Percentiles rank a stretch among this genome's conserved stretches.
Evolutionary conservation across 2,329 filamentous ascomycete genomes (phyloP).

Genomic region (Podosphaera xanthii): DNA sequence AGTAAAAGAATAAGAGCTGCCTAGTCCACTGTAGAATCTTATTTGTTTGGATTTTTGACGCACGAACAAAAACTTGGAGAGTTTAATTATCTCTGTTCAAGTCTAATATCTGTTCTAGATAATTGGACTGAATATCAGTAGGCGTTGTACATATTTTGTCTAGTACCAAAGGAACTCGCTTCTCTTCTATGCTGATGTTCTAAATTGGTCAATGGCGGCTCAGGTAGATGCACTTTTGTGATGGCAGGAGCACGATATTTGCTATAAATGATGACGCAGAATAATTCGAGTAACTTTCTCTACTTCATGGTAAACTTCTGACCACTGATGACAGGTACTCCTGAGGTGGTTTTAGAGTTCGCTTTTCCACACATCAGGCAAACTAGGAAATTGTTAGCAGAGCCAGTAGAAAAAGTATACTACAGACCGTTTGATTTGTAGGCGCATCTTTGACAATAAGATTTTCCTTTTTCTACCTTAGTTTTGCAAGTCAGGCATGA

Average conservation of each 20-base stretch:
- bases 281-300: background rate
- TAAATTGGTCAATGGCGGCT: too few relatives aligned
- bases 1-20: too few relatives aligned
- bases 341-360: conserved; percentile 25
- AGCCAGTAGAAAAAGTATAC: conserved; percentile 1
- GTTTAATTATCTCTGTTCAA: too few relatives aligned
- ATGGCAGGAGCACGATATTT: background rate
- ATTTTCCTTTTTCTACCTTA: conserved; percentile 37
- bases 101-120: too few relatives aligned
- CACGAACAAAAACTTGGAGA: too few relatives aligned
- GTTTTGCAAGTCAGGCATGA: conserved; percentile 38
- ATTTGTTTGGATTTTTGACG: too few relatives aligned
- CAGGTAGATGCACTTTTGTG: too few relatives aligned
- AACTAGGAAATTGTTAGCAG: conserved; percentile 18
- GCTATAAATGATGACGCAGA: background rate
- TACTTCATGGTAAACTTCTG: conserved; percentile 41
- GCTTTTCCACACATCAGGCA: conserved; percentile 42
- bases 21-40: too few relatives aligned
- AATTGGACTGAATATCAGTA: too few relatives aligned
- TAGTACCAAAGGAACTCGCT: too few relatives aligned
- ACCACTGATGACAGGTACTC: conserved; percentile 30
- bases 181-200: too few relatives aligned
- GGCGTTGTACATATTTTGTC: too few relatives aligned
- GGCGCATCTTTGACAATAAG: conserved; percentile 37
- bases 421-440: conserved; percentile 34